phyloP scores from a whole-genome alignment of 495 filamentous ascomycete genomes.

The Trichoderma virens region DNA sequence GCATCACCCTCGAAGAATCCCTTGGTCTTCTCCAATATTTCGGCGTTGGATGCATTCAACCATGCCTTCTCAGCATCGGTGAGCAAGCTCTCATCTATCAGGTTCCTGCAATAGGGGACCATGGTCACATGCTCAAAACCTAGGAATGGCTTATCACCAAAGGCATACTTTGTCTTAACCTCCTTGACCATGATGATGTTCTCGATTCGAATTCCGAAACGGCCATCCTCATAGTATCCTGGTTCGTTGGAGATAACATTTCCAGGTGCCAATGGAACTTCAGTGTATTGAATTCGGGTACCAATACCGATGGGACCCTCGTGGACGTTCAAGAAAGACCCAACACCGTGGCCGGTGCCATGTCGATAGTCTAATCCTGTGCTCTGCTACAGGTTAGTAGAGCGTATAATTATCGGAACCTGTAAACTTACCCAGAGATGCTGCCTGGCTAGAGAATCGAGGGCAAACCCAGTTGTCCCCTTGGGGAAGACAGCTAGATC shows the following conservation, averaged over 20 bases:
- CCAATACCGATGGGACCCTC: conserved; percentile 97
- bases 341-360: conserved; percentile 94
- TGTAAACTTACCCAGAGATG: conserved; percentile 64
- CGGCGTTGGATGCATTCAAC: conserved; percentile 78
- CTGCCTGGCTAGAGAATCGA: conserved; percentile 85
- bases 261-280: conserved; percentile 81
- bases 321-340: conserved; percentile 89
- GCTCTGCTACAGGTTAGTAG: conserved; percentile 33
- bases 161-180: conserved; percentile 73
- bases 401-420: neutral
- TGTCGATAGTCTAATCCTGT: conserved; percentile 92
- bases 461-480: conserved; percentile 84
- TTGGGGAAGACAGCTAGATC: conserved; percentile 89
- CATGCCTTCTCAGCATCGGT: conserved; percentile 73
- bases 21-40: conserved; percentile 76
- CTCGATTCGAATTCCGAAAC: conserved; percentile 97
- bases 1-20: conserved; percentile 68
- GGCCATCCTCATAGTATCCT: conserved; percentile 96
- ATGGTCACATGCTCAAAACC: conserved; percentile 97
- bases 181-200: conserved; percentile 88
- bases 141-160: conserved; percentile 88
- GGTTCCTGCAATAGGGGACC: conserved; percentile 84
- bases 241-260: conserved; percentile 95
- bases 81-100: conserved; percentile 71
- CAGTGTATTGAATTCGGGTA: conserved; percentile 81